Percentiles rank a stretch among this genome's conserved stretches.
phyloP scores from a whole-genome alignment of 805 yeast genomes.

The Torulaspora microellipsoides region DNA sequence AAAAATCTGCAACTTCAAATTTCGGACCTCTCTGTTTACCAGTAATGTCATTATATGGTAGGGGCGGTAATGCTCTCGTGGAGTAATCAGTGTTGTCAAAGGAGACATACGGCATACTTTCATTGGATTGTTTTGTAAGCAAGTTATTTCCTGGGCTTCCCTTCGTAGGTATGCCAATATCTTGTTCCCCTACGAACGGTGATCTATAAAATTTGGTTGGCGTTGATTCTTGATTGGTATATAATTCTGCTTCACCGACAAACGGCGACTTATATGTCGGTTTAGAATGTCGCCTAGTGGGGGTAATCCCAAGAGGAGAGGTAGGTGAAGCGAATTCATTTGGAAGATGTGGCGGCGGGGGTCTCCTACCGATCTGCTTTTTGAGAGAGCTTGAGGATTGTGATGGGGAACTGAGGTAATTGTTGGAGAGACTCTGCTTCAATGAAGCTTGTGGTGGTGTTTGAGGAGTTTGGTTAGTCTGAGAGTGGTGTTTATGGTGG shows the following conservation, averaged over 20 bases:
- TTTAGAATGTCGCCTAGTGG: background rate
- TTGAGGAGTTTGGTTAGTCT: conserved; percentile 1
- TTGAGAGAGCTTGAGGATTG: conserved; percentile 1
- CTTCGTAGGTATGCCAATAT: background rate
- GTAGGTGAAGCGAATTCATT: conserved; percentile 2
- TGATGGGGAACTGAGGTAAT: conserved; percentile 1
- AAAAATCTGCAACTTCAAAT: conserved; percentile 7
- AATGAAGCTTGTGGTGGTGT: conserved; percentile 1
- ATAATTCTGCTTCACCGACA: conserved; percentile 13
- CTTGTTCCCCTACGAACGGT: conserved; percentile 19
- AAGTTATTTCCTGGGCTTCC: background rate
- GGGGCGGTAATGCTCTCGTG: conserved; percentile 15
- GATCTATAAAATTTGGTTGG: conserved; percentile 11
- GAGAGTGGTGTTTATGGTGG: background rate
- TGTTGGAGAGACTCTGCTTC: background rate
- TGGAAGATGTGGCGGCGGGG: conserved; percentile 25
- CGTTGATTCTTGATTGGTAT: background rate
- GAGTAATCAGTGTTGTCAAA: conserved; percentile 4
- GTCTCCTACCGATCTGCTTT: conserved; percentile 15
- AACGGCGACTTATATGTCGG: conserved; percentile 16
- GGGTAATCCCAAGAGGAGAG: conserved; percentile 4
- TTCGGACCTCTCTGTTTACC: background rate
- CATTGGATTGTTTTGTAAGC: conserved; percentile 2
- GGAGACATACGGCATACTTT: conserved; percentile 9
- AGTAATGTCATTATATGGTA: conserved; percentile 5